These are phyloP conservation scores for Lepidium campestre DNA, from an alignment of 441 rosid species.

Conservation along the genomic window DNA sequence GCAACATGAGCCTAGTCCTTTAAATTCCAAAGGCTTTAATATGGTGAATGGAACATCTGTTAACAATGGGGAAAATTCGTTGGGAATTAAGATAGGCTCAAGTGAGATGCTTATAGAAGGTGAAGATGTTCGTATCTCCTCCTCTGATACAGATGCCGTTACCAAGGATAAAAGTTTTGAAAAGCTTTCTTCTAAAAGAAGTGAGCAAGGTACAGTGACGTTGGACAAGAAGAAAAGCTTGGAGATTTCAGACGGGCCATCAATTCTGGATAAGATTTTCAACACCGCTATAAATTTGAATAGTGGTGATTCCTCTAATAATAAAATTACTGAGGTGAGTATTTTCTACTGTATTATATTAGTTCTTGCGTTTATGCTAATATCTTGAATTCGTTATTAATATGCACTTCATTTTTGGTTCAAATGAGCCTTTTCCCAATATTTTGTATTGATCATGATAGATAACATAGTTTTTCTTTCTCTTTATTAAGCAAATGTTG, in stretches of 20 bases:
- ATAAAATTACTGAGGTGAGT: constrained; percentile 46
- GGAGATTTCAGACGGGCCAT: constrained; percentile 43
- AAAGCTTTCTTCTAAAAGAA: constrained; percentile 32
- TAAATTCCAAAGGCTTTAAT: constrained; percentile 36
- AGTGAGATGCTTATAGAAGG: constrained; percentile 34
- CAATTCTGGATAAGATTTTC: constrained; percentile 81
- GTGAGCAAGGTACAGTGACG: constrained; percentile 39
- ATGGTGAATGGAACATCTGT: constrained; percentile 33
- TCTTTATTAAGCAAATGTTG: background rate
- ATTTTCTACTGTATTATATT: background rate
- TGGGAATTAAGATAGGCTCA: constrained; percentile 29
- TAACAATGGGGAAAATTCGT: constrained; percentile 37
- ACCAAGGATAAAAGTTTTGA: constrained; percentile 29
- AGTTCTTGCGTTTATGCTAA: background rate
- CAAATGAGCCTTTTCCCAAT: background rate
- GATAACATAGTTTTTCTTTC: background rate
- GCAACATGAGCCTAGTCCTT: constrained; percentile 41
- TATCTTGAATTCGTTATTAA: background rate
- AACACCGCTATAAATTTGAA: constrained; percentile 51
- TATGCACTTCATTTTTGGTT: background rate
- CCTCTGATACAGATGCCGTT: constrained; percentile 27
- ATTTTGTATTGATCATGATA: background rate
- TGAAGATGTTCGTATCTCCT: constrained; percentile 25
- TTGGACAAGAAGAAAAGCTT: constrained; percentile 31
- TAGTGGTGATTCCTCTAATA: constrained; percentile 38